Evolutionary conservation across 2,329 filamentous ascomycete species (phyloP), one percentile per base, ranked within the genome.

Genomic region (Ascosphaera aggregata): DNA sequence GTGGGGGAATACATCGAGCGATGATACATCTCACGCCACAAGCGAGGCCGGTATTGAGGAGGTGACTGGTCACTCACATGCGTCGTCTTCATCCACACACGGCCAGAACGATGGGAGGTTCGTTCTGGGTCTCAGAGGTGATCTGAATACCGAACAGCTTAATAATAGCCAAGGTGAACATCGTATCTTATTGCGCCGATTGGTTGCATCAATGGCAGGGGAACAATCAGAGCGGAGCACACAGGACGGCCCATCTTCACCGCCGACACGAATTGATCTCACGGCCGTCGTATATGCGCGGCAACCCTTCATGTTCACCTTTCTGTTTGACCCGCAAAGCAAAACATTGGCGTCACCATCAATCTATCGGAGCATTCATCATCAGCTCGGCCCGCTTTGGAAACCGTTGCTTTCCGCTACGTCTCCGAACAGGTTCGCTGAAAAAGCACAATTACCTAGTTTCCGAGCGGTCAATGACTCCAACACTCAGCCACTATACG

Each of bases 221-320:
- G 7, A 35, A 13, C 7, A 27, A 7, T 5, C 22, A 27, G 22
- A 27, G 7, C 22, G 11, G 11, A n/a, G n/a, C n/a, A n/a, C n/a
- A n/a, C n/a, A n/a, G n/a, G n/a, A n/a, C n/a, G n/a, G n/a, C n/a
- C n/a, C n/a, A n/a, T n/a, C n/a, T n/a, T n/a, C n/a, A n/a, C n/a
- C n/a, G n/a, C n/a, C n/a, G n/a, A n/a, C n/a, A n/a, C n/a, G n/a
- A n/a, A n/a, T n/a, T n/a, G 5, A 27, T 9, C 47, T 36, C 46
- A 46, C 41, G 44, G 57, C 51, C 52, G 61, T 27, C 7, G 22
- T 27, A 5, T 27, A 27, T 27, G 22, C 11, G 22, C 22, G 22
- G 43, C 59, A 58, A 52, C 63, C 63, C n/a, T 66, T 66, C 43
- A 59, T 65, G 44, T 65, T 64, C 45, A 60, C 60, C 4, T 65